Base-by-base conservation (phyloP, 108 stramenopile genomes). In the Cyclotella kingstonii region DNA sequence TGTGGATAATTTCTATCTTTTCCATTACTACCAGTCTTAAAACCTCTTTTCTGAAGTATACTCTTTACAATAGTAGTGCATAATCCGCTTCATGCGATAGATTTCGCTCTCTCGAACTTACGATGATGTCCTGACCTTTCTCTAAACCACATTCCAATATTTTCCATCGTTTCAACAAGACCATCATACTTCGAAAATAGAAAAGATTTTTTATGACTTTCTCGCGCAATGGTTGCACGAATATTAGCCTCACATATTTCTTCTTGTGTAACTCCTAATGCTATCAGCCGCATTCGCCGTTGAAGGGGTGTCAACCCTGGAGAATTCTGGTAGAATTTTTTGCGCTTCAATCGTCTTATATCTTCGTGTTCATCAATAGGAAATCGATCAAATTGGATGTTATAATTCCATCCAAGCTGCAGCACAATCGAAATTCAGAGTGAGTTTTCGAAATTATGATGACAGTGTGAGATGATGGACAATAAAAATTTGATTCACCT, bases 341-440 rank as follows among this genome's bases (percentile, higher is more conserved):
- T 51, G 1, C 49, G n/a, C 11, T 28, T 14, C 2, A 1, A 2
- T 4, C 26, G 1, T 27, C 49, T 28, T 5, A 28, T 19, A 51
- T 30, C 31, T 17, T 51, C 49, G 19, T 30, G 31, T 30, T 51
- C 49, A 30, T 51, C 49, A 14, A 51, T 30, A 8, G 26, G 26
- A 5, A 17, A 8, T 9, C 31, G 28, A 1, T 51, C 49, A 4
- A 29, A 6, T 9, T 11, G n/a, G 3, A 30, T 51, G 26, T 30
- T 28, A 29, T 51, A 51, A 10, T 51, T 51, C 49, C 49, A 51
- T 2, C 49, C 49, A 7, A 51, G 49, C 49, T 51, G 29, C 19
- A 46, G 23, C 1, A 46, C 19, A 22, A 4, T 11, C 2, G 17
- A 0, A 51, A 51, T 15, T 7, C 2, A 51, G 12, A 27, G 28